Conservation (phyloP, 179 eudicot species). For the Dionaea muscipula region DNA sequence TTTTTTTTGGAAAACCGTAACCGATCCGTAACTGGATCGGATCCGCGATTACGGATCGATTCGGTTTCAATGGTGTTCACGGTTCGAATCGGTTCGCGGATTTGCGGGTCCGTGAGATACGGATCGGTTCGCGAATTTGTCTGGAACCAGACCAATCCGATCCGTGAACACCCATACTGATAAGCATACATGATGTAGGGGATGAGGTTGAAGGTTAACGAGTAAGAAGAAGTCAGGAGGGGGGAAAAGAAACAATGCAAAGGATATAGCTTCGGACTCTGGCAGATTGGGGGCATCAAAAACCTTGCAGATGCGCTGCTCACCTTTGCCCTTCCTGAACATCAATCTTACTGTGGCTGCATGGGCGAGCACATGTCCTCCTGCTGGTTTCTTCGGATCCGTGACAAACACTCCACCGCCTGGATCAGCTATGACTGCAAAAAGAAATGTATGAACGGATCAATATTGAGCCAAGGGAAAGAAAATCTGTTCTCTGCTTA, state of each 20-base stretch:
- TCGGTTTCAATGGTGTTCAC: no score
- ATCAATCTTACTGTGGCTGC: slow-evolving; percentile 84
- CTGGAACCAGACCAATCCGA: no score
- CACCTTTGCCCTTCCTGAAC: slow-evolving; percentile 98
- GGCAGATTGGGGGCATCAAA: slow-evolving; percentile 98
- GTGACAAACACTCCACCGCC: slow-evolving; percentile 95
- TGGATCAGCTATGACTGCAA: slow-evolving; percentile 91
- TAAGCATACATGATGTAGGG: neutral
- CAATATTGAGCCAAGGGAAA: no score
- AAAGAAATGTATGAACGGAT: neutral
- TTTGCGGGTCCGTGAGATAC: no score
- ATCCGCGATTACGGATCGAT: no score
- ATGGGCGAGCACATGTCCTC: slow-evolving; percentile 97
- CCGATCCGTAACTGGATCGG: no score
- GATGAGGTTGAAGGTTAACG: neutral
- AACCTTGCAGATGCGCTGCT: slow-evolving; percentile 94
- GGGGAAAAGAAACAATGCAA: slow-evolving; percentile 1
- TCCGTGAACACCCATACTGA: no score
- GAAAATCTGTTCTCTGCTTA: no score
- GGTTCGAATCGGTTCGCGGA: no score
- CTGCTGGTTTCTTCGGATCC: slow-evolving; percentile 97
- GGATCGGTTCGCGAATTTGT: no score
- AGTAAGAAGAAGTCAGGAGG: neutral
- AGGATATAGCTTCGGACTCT: slow-evolving; percentile 99
- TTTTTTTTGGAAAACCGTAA: no score